phyloP scores from a whole-genome alignment of 1,284 basidiomycete species.

The Ustilago xerochloae region DNA sequence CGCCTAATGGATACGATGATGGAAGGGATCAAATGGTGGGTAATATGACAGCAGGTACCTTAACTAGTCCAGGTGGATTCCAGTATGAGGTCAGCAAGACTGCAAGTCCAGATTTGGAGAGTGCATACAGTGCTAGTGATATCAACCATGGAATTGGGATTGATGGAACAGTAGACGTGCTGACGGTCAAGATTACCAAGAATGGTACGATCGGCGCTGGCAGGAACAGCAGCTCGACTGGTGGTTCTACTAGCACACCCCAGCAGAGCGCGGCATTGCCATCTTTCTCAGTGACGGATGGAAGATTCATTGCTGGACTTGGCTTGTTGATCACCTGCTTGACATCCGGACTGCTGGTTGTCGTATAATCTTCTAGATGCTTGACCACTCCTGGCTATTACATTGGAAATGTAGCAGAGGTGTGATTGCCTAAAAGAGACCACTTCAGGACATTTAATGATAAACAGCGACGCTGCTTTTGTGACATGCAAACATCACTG shows the following conservation, averaged over 20 bases:
- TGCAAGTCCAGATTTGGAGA: slow-evolving; percentile 39
- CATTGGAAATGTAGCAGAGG: no score
- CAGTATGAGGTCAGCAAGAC: slow-evolving; percentile 53
- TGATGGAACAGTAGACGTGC: slow-evolving; percentile 56
- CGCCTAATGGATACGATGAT: slow-evolving; percentile 61
- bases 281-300: background rate
- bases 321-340: background rate
- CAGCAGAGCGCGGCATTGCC: slow-evolving; percentile 9
- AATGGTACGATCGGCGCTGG: slow-evolving; percentile 48
- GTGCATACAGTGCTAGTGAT: slow-evolving; percentile 31
- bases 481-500: no score
- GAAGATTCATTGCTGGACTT: background rate
- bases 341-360: slow-evolving; percentile 3
- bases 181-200: slow-evolving; percentile 59
- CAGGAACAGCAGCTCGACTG: slow-evolving; percentile 3
- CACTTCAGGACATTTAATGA: no score
- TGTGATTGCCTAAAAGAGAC: no score
- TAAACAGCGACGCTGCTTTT: no score
- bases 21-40: slow-evolving; percentile 59
- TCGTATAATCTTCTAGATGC: background rate
- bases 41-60: slow-evolving; percentile 56
- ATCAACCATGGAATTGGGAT: slow-evolving; percentile 64
- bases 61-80: slow-evolving; percentile 51
- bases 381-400: no score
- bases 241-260: slow-evolving; percentile 20